Conservation (phyloP, 1,139 yeast genomes). For the Ogataea hybrid region DNA sequence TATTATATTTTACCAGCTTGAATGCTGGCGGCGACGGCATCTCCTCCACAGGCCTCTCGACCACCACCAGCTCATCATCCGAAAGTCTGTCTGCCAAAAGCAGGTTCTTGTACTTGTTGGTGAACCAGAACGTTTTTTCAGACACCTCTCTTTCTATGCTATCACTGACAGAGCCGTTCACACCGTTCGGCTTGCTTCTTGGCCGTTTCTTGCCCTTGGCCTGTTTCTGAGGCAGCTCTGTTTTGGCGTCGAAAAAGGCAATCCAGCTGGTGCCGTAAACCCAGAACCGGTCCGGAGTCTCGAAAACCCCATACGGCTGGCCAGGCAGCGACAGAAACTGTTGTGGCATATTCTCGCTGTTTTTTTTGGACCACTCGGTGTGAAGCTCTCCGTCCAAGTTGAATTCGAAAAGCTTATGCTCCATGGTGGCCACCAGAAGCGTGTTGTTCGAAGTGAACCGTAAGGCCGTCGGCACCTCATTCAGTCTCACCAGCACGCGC, state of each 20-base stretch:
- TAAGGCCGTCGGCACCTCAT: conserved; percentile 62
- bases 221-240: conserved; percentile 19
- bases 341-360: conserved; percentile 71
- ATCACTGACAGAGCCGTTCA: conserved; percentile 56
- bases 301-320: conserved; percentile 72
- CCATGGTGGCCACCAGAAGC: conserved; percentile 67
- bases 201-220: conserved; percentile 1
- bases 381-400: conserved; percentile 33
- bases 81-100: conserved; percentile 57
- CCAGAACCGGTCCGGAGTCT: conserved; percentile 52
- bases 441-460: conserved; percentile 46
- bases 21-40: conserved; percentile 72
- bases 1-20: conserved; percentile 62
- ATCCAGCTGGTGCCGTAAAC: conserved; percentile 88
- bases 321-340: conserved; percentile 60
- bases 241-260: conserved; percentile 66
- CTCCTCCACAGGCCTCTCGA: conserved; percentile 73
- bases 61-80: conserved; percentile 58
- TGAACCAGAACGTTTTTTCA: conserved; percentile 64
- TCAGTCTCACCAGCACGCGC: conserved; percentile 46
- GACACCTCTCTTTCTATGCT: conserved; percentile 12
- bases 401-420: conserved; percentile 73
- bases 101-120: conserved; percentile 74
- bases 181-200: conserved; percentile 44
- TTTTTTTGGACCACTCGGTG: conserved; percentile 78